Evolutionary conservation across 2,329 filamentous ascomycete species (phyloP).

Genomic region (Dryadomyces quercivorus): DNA sequence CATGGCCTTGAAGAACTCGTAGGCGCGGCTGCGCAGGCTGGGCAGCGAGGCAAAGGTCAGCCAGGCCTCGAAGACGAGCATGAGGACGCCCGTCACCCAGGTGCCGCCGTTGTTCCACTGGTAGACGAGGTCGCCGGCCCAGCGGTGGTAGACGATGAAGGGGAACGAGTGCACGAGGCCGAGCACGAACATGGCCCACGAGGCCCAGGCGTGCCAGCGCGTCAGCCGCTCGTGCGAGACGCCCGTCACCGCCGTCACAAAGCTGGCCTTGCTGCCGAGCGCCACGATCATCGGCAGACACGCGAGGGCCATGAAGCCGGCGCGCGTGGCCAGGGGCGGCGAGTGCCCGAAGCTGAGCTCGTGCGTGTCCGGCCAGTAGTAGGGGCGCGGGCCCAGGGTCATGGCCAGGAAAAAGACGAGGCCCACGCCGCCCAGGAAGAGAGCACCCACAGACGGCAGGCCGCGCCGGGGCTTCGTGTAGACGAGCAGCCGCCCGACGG

Average conservation of each 20-base stretch:
- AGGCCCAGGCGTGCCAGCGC: conserved; percentile 41
- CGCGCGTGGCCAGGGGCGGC: conserved; percentile 38
- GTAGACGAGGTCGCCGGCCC: conserved; percentile 32
- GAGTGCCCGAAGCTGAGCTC: conserved; percentile 32
- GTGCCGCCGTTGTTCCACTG: conserved; percentile 30
- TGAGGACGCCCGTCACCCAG: conserved; percentile 44
- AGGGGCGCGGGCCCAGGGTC: conserved; percentile 34
- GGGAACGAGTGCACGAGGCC: conserved; percentile 48
- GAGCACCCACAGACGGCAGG: not conserved
- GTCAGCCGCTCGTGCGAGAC: conserved; percentile 45
- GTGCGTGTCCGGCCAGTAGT: conserved; percentile 39
- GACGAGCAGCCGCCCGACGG: not conserved
- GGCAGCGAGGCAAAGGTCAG: conserved; percentile 41
- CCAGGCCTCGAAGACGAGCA: conserved; percentile 39
- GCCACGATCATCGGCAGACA: conserved; percentile 21
- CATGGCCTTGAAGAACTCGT: conserved; percentile 49
- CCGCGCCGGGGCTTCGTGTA: not conserved
- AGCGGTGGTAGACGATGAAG: conserved; percentile 40
- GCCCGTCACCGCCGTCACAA: conserved; percentile 40
- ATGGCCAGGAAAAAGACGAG: conserved; percentile 21
- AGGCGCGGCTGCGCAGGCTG: conserved; percentile 34
- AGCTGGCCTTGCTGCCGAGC: conserved; percentile 41
- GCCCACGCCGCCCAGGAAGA: not conserved
- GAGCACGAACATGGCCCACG: conserved; percentile 43
- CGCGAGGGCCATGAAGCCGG: conserved; percentile 39